A percentile compares a stretch with the other conserved stretches of the same genome.
phyloP scores from a whole-genome alignment of 768 basidiomycete genomes.

The Sarcomyxa edulis region DNA sequence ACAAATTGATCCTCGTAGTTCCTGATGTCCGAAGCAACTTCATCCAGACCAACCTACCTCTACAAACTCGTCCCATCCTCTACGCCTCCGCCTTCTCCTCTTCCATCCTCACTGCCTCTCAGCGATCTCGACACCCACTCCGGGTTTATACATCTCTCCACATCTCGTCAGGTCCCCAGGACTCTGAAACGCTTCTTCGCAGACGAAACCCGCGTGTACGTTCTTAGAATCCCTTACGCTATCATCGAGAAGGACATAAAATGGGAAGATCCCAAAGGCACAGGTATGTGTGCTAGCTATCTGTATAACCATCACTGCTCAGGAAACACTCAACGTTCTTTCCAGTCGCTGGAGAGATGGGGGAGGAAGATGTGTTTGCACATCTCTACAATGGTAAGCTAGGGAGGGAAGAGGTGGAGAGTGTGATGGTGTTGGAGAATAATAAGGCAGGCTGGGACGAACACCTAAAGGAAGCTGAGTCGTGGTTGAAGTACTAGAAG shows the following conservation, averaged over 20 bases:
- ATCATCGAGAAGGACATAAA: background rate
- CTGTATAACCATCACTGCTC: too few relatives aligned
- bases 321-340: background rate
- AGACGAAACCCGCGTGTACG: background rate
- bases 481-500: too few relatives aligned
- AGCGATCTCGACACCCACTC: conserved; percentile 32
- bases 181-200: conserved; percentile 35
- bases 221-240: background rate
- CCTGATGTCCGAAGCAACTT: too few relatives aligned
- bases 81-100: conserved; percentile 25
- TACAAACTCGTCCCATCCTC: conserved; percentile 29
- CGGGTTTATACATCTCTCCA: conserved; percentile 43
- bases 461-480: background rate
- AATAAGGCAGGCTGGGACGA: conserved; percentile 3
- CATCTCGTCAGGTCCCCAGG: conserved; percentile 26
- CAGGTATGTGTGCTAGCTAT: conserved; percentile 1
- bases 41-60: conserved; percentile 21
- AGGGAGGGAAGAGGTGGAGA: conserved; percentile 5
- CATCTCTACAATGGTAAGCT: conserved; percentile 6
- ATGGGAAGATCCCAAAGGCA: background rate
- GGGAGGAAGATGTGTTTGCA: conserved; percentile 2
- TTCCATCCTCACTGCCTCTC: conserved; percentile 27
- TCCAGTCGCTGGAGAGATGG: background rate
- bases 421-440: conserved; percentile 1
- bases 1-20: too few relatives aligned